phyloP scores from a whole-genome alignment of 2,329 filamentous ascomycete genomes.

The Samsoniella hepiali region DNA sequence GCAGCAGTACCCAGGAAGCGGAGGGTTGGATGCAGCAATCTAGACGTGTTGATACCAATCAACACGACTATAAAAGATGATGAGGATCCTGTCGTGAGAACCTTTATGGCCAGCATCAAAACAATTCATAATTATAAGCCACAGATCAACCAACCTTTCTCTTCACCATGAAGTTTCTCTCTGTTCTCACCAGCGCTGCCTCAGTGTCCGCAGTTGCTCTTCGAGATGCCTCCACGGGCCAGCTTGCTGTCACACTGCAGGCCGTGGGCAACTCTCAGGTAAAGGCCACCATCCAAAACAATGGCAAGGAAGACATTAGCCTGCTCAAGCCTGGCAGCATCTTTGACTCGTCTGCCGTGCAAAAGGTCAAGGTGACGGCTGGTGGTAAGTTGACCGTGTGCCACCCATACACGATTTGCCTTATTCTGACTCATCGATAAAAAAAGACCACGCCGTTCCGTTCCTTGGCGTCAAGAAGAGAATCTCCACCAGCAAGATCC shows the following conservation, averaged over 20 bases:
- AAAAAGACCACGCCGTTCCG: conserved; percentile 36
- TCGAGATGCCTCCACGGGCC: conserved; percentile 26
- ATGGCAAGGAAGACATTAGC: conserved; percentile 41
- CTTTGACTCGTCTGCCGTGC: conserved; percentile 43
- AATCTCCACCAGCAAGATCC: conserved; percentile 39
- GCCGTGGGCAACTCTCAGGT: conserved; percentile 44
- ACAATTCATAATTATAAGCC: background rate
- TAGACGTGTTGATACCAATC: background rate
- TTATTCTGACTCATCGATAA: background rate
- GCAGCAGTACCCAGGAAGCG: background rate
- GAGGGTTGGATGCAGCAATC: background rate
- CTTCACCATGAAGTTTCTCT: conserved; percentile 13
- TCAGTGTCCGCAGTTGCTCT: conserved; percentile 31
- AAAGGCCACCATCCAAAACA: conserved; percentile 49
- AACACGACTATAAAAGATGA: background rate
- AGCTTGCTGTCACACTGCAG: conserved; percentile 40
- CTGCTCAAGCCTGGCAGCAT: conserved; percentile 48
- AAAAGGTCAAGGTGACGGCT: conserved; percentile 47
- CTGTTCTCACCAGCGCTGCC: conserved; percentile 24
- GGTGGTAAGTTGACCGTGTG: conserved; percentile 33
- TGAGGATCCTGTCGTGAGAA: conserved; percentile 2
- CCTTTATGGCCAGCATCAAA: conserved; percentile 1
- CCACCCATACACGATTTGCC: background rate
- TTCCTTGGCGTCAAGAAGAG: conserved; percentile 51
- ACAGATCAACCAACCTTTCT: background rate